A percentile compares a stretch with the other conserved stretches of the same genome.
These are phyloP conservation scores for Boletus sp. DNA, from an alignment of 768 basidiomycete species.

Conservation along the genomic window DNA sequence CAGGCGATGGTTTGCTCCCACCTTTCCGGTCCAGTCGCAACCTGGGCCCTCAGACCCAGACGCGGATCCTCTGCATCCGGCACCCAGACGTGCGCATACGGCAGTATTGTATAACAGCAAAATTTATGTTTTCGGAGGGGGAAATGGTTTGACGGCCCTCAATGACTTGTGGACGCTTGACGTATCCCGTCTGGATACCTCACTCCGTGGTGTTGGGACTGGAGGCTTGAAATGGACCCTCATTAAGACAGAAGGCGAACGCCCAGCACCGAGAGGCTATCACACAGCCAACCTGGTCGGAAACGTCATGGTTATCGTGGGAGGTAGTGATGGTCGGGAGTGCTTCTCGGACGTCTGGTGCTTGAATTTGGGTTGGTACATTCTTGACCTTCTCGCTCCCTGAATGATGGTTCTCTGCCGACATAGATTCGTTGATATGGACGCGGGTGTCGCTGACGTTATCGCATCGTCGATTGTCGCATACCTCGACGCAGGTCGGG, in stretches of 20 bases:
- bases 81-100: constrained; percentile 84
- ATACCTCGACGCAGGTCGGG: constrained; percentile 87
- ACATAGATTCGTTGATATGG: constrained; percentile 29
- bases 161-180: constrained; percentile 91
- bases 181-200: constrained; percentile 42
- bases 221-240: constrained; percentile 54
- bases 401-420: neutral
- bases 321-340: constrained; percentile 87
- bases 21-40: constrained; percentile 20
- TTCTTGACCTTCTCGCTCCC: neutral
- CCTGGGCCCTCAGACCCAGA: constrained; percentile 1
- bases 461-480: constrained; percentile 64
- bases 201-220: constrained; percentile 9
- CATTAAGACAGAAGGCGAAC: constrained; percentile 51
- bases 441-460: constrained; percentile 23
- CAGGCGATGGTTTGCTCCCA: constrained; percentile 61
- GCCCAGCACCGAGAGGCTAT: constrained; percentile 73
- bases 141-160: constrained; percentile 85
- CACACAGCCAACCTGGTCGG: constrained; percentile 88
- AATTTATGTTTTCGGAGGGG: constrained; percentile 91
- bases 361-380: constrained; percentile 73
- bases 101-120: constrained; percentile 68
- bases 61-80: constrained; percentile 37
- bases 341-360: constrained; percentile 89
- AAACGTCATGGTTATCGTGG: constrained; percentile 82